Evolutionary conservation across 352 stramenopile species (phyloP), one percentile per base, ranked within the genome.

Genomic region (Pythium dissimile): DNA sequence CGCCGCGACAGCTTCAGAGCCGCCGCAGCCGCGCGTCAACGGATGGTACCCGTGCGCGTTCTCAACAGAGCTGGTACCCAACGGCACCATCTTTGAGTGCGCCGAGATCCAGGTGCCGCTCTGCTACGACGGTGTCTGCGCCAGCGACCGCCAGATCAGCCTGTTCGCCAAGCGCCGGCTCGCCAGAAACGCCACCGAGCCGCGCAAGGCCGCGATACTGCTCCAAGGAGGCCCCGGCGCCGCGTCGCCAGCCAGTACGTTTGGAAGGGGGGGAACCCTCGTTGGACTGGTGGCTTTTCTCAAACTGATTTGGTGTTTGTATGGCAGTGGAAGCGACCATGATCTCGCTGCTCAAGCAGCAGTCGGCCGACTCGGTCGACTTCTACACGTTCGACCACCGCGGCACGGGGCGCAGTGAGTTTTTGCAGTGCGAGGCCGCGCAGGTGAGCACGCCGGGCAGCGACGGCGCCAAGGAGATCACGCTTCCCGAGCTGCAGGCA

Each of bases 311-410:
- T 15, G 9, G n/a, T 42, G 2, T 11, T 42, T 31, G 21, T 23
- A 6, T 37, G 21, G n/a, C 20, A 60, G 53, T 60, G 53, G 42
- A 54, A 44, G 31, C 49, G 9, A 18, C 26, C 1, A 59, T 59
- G 52, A 63, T 69, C 20, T 16, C 18, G 28, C 42, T 35, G 11
- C 7, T 63, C 2, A 37, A 52, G 18, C 41, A 30, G 21, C 11
- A 42, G 18, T 37, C 64, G 18, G 55, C 60, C 34, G 54, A 56
- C 31, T 50, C 50, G 1, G 49, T 71, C 3, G 56, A 65, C 15
- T 54, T 63, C 20, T 74, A 74, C 47, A 68, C 66, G 30, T 52
- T 74, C n/a, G 66, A 74, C 39, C 66, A 74, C 47, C 62, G 62
- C 32, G 66, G 66, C 23, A 68, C 58, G 8, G 66, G 62, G 10